Evolutionary conservation across 1,284 basidiomycete genomes (phyloP).

Genomic region (Leccinum colubrinum): DNA sequence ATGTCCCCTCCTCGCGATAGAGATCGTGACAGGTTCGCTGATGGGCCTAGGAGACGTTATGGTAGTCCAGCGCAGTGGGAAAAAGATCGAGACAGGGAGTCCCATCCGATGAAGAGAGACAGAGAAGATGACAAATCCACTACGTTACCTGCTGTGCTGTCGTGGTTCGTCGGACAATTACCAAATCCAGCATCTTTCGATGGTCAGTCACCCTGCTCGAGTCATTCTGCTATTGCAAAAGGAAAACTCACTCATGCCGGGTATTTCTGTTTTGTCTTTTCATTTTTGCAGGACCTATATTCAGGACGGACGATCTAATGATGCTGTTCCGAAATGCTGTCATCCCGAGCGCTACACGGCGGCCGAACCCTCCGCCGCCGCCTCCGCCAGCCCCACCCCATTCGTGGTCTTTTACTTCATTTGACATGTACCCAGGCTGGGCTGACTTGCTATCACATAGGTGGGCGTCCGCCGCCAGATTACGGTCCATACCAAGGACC

Average conservation of each 20-base stretch:
- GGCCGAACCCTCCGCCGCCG: constrained; percentile 51
- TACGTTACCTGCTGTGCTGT: constrained; percentile 66
- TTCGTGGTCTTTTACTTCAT: constrained; percentile 10
- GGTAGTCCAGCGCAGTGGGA: constrained; percentile 48
- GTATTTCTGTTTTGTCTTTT: constrained; percentile 8
- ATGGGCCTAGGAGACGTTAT: constrained; percentile 45
- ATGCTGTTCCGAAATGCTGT: constrained; percentile 73
- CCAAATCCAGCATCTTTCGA: constrained; percentile 75
- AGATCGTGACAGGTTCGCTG: constrained; percentile 46
- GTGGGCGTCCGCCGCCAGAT: constrained; percentile 63
- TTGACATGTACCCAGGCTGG: constrained; percentile 2
- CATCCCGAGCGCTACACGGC: constrained; percentile 56
- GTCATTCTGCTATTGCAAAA: constrained; percentile 9
- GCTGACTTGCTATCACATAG: constrained; percentile 27
- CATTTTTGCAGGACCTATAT: constrained; percentile 67
- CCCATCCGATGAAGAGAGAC: constrained; percentile 39
- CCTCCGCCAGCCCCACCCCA: constrained; percentile 30
- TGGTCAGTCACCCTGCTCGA: constrained; percentile 51
- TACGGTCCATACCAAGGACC: constrained; percentile 72
- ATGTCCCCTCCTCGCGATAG: constrained; percentile 51
- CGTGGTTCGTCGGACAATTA: constrained; percentile 80
- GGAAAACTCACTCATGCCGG: constrained; percentile 19
- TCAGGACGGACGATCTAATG: constrained; percentile 85
- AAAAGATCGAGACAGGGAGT: constrained; percentile 45
- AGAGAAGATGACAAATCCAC: constrained; percentile 54